Evolutionary conservation across 305 asterid species (phyloP), one percentile per base, ranked within the genome.

Genomic region (Plantago lanceolata): DNA sequence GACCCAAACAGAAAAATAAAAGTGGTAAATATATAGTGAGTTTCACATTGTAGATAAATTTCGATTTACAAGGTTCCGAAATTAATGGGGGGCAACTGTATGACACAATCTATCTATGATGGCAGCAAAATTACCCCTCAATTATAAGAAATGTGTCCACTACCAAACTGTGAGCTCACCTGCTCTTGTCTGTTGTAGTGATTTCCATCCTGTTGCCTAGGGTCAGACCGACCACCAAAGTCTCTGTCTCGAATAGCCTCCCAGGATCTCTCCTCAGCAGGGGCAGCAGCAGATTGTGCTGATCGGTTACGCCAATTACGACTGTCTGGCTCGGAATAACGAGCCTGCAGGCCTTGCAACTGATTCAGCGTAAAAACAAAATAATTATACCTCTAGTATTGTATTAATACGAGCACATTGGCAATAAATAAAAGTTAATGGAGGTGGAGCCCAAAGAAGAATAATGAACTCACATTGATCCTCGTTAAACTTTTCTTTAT

Each of bases 221-320:
- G 28, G 73, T 80, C 89, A 74, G 76, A 78, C 48, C 77, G 67
- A 60, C 44, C 56, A 59, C 76, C 72, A 52, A 64, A 50, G 45
- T 79, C 87, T 67, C 78, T 75, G 56, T 77, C 96, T 49, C 85
- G 76, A 63, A 67, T 58, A 13, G 82, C 64, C 33, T 85, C 92
- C 95, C 93, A 78, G 53, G 90, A 81, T 74, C 88, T 87, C 78
- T 92, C 96, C 28, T 85, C 96, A 0, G 74, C 28, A 24, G 87
- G 62, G 45, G 76, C 78, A 73, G n/a, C n/a, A n/a, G 94, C 64
- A 64, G 65, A 59, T 55, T 79, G 95, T 51, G 86, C 70, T 45
- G 97, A 61, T 47, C 84, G 86, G 75, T 76, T 82, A 59, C 87
- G 94, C 99, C 99, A 93, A 57, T 93, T 96, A 47, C 99, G 96